A percentile compares a stretch with the other conserved stretches of the same genome.
phyloP scores from a whole-genome alignment of 805 yeast species.

The Saccharomycopsis olivae region DNA sequence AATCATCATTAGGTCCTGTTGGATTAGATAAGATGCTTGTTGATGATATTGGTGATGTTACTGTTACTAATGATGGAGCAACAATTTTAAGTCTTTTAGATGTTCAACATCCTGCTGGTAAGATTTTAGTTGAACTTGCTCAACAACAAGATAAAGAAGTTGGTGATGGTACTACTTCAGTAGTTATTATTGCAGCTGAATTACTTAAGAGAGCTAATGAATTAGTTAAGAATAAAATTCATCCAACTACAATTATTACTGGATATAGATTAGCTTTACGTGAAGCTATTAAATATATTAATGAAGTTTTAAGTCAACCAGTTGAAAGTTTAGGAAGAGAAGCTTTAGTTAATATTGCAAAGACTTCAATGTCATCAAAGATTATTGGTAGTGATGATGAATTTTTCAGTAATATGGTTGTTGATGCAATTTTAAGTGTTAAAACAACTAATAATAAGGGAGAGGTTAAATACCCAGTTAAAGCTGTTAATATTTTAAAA shows the following conservation, averaged over 20 bases:
- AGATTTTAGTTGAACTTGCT: conserved; percentile 91
- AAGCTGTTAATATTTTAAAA: conserved; percentile 90
- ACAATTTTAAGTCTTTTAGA: conserved; percentile 84
- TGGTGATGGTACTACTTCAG: conserved; percentile 98
- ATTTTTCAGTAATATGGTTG: conserved; percentile 83
- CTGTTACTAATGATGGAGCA: conserved; percentile 98
- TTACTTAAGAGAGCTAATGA: conserved; percentile 87
- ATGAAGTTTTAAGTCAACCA: conserved; percentile 71
- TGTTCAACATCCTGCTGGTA: conserved; percentile 98
- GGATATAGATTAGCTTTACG: conserved; percentile 90
- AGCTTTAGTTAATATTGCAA: conserved; percentile 81
- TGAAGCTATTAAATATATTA: conserved; percentile 81
- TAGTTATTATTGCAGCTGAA: conserved; percentile 92
- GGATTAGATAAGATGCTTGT: conserved; percentile 98
- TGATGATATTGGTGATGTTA: conserved; percentile 97
- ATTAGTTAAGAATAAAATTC: conserved; percentile 84
- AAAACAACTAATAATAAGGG: conserved; percentile 84
- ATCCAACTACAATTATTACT: conserved; percentile 95
- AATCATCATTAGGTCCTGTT: conserved; percentile 94
- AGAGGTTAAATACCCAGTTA: conserved; percentile 87
- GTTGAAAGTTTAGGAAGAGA: conserved; percentile 76
- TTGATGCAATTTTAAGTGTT: conserved; percentile 91
- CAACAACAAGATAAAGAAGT: conserved; percentile 98
- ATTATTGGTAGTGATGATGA: conserved; percentile 91
- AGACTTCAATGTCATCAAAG: conserved; percentile 94